These are phyloP conservation scores for Deuterostichococcus epilithicus DNA, from an alignment of 139 green algal genomes.

Conservation along the genomic window DNA sequence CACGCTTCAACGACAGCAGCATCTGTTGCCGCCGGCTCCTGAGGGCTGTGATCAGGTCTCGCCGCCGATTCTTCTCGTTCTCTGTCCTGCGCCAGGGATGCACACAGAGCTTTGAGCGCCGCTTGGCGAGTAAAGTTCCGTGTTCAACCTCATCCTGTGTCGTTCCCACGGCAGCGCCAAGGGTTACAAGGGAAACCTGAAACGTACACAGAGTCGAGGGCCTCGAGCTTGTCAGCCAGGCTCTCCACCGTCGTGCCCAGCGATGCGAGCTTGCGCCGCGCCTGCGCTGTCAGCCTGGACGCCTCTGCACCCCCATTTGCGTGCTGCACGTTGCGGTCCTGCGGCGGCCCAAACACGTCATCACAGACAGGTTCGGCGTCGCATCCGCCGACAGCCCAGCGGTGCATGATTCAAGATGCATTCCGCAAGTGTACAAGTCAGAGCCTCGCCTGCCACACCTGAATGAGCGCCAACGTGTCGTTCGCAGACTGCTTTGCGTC, in stretches of 20 bases:
- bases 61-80: constrained; percentile 73
- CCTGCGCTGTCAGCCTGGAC: constrained; percentile 70
- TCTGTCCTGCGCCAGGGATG: constrained; percentile 56
- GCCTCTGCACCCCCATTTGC: constrained; percentile 64
- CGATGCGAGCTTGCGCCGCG: constrained; percentile 75
- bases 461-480: constrained; percentile 62
- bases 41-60: constrained; percentile 69
- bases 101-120: not conserved
- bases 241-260: constrained; percentile 61
- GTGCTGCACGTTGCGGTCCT: constrained; percentile 78
- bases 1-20: constrained; percentile 63
- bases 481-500: constrained; percentile 58
- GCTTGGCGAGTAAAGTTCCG: too few species aligned
- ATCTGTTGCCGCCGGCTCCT: constrained; percentile 69
- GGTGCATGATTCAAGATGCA: too few species aligned
- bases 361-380: too few species aligned
- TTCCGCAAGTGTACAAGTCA: too few species aligned
- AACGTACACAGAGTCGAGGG: constrained; percentile 39
- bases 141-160: too few species aligned
- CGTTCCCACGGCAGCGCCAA: not conserved
- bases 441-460: constrained; percentile 35
- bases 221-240: constrained; percentile 60
- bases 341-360: constrained; percentile 5
- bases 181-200: constrained; percentile 31
- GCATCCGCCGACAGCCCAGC: too few species aligned